phyloP scores from a whole-genome alignment of 495 filamentous ascomycete genomes.

The Pseudoneurospora amorphoporcata region DNA sequence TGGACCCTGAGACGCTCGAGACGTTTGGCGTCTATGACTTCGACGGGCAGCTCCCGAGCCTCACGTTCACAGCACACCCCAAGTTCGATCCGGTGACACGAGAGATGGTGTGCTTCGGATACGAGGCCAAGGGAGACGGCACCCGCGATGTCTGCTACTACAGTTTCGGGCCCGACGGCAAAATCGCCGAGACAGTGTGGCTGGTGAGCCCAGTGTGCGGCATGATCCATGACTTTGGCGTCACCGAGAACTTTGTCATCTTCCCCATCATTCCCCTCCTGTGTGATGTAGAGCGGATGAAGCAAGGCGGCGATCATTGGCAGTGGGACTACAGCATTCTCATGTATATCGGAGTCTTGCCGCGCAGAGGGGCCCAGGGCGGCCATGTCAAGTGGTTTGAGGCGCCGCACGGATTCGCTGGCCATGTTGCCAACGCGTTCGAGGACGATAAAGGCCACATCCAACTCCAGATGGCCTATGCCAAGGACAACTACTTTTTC shows the following conservation, averaged over 20 bases:
- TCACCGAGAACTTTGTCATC: conserved; percentile 39
- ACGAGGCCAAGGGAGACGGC: conserved; percentile 36
- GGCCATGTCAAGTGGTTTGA: conserved; percentile 34
- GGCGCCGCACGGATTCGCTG: conserved; percentile 33
- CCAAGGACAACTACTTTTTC: conserved; percentile 38
- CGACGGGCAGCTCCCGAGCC: conserved; percentile 40
- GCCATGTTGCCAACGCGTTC: conserved; percentile 37
- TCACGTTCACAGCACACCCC: conserved; percentile 48
- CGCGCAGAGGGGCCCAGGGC: conserved; percentile 31
- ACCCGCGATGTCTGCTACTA: conserved; percentile 34
- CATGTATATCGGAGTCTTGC: conserved; percentile 34
- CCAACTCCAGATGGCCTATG: conserved; percentile 38
- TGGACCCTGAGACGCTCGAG: conserved; percentile 42
- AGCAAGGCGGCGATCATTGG: conserved; percentile 40
- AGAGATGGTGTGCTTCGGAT: conserved; percentile 42
- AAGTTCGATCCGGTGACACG: conserved; percentile 45
- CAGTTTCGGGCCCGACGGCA: conserved; percentile 28
- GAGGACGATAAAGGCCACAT: conserved; percentile 37
- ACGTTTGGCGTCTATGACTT: conserved; percentile 40
- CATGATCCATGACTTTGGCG: conserved; percentile 44
- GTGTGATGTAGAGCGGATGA: conserved; percentile 33
- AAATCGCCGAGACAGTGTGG: conserved; percentile 30
- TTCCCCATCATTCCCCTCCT: conserved; percentile 36
- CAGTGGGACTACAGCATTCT: conserved; percentile 36
- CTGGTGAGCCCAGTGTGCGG: conserved; percentile 33